phyloP scores from a whole-genome alignment of 176 grass and related monocot species.

The Thinopyrum elongatum region DNA sequence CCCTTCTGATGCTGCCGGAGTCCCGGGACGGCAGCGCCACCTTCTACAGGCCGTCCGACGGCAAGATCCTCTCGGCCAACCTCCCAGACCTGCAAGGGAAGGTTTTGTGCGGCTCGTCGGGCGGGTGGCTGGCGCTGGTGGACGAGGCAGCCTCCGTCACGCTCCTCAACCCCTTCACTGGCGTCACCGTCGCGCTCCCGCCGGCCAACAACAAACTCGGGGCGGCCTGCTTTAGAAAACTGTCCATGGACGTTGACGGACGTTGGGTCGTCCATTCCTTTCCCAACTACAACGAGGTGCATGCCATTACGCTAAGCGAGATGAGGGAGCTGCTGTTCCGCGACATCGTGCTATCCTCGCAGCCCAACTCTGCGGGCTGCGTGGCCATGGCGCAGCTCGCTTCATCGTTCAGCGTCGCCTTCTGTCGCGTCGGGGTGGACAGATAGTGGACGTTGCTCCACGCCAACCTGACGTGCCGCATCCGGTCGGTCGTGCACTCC shows the following conservation, averaged over 20 bases:
- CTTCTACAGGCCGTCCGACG: background rate
- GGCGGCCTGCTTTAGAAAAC: background rate
- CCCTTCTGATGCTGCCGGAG: background rate
- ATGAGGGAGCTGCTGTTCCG: conserved; percentile 9
- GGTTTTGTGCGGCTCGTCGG: conserved; percentile 9
- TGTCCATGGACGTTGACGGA: background rate
- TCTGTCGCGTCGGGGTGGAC: background rate
- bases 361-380: background rate
- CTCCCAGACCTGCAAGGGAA: background rate
- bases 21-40: background rate
- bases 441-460: background rate
- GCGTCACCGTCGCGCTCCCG: background rate
- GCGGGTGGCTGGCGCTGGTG: conserved; percentile 24
- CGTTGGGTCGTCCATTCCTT: background rate
- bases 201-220: background rate
- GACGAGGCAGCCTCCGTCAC: conserved; percentile 22
- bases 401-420: background rate
- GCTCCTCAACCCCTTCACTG: conserved; percentile 33
- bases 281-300: no score
- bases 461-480: background rate
- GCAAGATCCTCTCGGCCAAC: background rate
- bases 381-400: conserved; percentile 26
- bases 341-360: conserved; percentile 10
- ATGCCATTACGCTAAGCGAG: background rate
- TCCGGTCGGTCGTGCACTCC: background rate